These are phyloP conservation scores for Nematodospora anomalae DNA, from an alignment of 1,139 yeast species.

Conservation along the genomic window DNA sequence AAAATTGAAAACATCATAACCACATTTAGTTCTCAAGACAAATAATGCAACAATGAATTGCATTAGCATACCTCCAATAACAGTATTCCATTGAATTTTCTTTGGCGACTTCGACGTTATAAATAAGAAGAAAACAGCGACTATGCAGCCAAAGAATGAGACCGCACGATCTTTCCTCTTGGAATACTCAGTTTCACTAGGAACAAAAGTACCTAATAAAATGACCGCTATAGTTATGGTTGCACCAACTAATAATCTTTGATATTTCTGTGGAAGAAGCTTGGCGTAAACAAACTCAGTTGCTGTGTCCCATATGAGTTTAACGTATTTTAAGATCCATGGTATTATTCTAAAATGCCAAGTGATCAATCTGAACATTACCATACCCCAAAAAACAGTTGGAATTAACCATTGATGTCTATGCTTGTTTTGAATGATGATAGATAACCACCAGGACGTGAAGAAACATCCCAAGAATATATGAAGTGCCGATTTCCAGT, in stretches of 20 bases:
- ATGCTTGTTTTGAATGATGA: constrained; percentile 52
- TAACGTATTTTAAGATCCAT: constrained; percentile 25
- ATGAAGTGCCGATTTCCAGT: constrained; percentile 26
- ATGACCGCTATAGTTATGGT: constrained; percentile 47
- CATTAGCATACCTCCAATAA: constrained; percentile 61
- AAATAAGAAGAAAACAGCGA: constrained; percentile 48
- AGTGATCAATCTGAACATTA: constrained; percentile 56
- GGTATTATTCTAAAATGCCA: constrained; percentile 50
- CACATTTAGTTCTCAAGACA: constrained; percentile 60
- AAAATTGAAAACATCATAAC: constrained; percentile 65
- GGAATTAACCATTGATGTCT: constrained; percentile 66
- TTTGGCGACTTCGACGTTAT: constrained; percentile 48
- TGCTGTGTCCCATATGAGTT: constrained; percentile 42
- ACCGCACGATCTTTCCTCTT: constrained; percentile 55
- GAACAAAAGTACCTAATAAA: constrained; percentile 56
- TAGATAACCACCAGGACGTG: constrained; percentile 69
- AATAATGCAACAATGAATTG: constrained; percentile 63
- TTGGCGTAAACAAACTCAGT: constrained; percentile 40
- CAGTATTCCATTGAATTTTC: constrained; percentile 59
- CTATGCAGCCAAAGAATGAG: constrained; percentile 58
- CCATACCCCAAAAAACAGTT: constrained; percentile 53
- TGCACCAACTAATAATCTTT: constrained; percentile 48
- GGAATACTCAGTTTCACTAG: constrained; percentile 51
- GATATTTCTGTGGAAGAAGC: constrained; percentile 32
- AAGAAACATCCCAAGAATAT: constrained; percentile 46